phyloP scores from a whole-genome alignment of 192 early-diverging fungal genomes.

The Linnemannia elongata region DNA sequence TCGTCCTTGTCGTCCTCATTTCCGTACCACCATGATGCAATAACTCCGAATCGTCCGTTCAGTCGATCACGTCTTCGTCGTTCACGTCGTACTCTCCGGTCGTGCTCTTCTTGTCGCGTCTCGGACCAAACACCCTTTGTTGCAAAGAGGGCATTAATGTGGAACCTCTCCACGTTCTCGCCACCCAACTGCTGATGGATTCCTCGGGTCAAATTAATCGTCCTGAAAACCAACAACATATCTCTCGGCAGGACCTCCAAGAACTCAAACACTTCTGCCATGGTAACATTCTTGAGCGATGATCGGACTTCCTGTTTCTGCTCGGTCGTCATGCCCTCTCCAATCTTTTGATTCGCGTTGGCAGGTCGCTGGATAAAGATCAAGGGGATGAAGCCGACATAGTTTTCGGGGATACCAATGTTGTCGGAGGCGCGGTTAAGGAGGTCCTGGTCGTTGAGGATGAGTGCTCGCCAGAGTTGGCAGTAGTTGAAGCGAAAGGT shows the following conservation, averaged over 20 bases:
- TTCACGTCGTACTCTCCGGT: slow-evolving; percentile 32
- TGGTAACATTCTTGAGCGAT: slow-evolving; percentile 57
- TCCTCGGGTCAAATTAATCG: slow-evolving; percentile 63
- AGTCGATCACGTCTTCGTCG: slow-evolving; percentile 25
- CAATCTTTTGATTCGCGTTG: slow-evolving; percentile 51
- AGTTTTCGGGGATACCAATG: slow-evolving; percentile 56
- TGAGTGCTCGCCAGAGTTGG: slow-evolving; percentile 63
- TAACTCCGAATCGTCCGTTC: slow-evolving; percentile 33
- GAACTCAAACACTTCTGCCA: slow-evolving; percentile 66
- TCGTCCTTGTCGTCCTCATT: slow-evolving; percentile 32
- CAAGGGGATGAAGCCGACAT: slow-evolving; percentile 59
- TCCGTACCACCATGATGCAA: slow-evolving; percentile 48
- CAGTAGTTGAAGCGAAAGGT: slow-evolving; percentile 65
- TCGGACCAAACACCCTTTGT: slow-evolving; percentile 64
- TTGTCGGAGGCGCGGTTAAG: slow-evolving; percentile 39
- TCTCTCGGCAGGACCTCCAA: slow-evolving; percentile 66
- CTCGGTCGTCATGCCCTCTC: slow-evolving; percentile 55
- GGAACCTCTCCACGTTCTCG: slow-evolving; percentile 62
- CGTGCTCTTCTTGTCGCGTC: slow-evolving; percentile 55
- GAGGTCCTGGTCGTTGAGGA: slow-evolving; percentile 56
- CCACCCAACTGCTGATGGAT: slow-evolving; percentile 66
- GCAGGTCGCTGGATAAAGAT: slow-evolving; percentile 62
- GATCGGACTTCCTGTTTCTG: slow-evolving; percentile 45
- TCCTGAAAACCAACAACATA: slow-evolving; percentile 67
- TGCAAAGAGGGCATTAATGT: slow-evolving; percentile 60